Evolutionary conservation across 2,329 filamentous ascomycete species (phyloP), one percentile per base, ranked within the genome.

Genomic region (Fusarium fujikuroi): DNA sequence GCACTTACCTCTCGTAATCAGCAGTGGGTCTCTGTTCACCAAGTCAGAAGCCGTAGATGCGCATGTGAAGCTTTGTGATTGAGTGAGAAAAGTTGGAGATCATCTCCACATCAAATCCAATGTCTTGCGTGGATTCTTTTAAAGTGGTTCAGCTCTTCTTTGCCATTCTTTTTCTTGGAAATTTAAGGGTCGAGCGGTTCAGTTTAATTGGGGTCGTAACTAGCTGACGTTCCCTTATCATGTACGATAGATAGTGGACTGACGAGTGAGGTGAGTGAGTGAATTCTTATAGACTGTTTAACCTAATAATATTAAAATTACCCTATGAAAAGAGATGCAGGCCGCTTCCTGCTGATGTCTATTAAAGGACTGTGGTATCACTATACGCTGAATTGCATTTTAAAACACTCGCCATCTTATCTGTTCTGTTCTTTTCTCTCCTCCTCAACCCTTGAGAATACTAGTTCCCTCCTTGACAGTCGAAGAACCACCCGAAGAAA

Each of bases 291-390:
- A 58, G 42, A 50, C 42, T 59, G 23, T 59, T 40, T 18, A 47
- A 60, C 30, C 19, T 58, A 39, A 58, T 62, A 52, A 47, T 69
- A 70, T 67, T 61, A 67, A 66, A 60, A 65, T 72, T 77, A 76
- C 72, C 58, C 70, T 72, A 76, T 70, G 69, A n/a, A 54, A 54
- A 54, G 50, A 70, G 54, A 77, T 70, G 16, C 69, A 75, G 69
- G 66, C 52, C 74, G 72, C 49, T 74, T 75, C 58, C 75, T 76
- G 75, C 70, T 39, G 57, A 69, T 63, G 66, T 72, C 66, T 70
- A 66, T 64, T 59, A 53, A 63, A 65, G 37, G 63, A 72, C 63
- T 66, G 37, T 75, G 72, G 72, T 74, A 67, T 67, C 64, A 46
- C 42, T 66, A 52, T 40, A 54, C 52, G 57, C 67, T 65, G 36